Percentiles rank a stretch among this genome's conserved stretches.
Conservation (phyloP, 148 eudicot genomes). For the Chenopodium formosanum region DNA sequence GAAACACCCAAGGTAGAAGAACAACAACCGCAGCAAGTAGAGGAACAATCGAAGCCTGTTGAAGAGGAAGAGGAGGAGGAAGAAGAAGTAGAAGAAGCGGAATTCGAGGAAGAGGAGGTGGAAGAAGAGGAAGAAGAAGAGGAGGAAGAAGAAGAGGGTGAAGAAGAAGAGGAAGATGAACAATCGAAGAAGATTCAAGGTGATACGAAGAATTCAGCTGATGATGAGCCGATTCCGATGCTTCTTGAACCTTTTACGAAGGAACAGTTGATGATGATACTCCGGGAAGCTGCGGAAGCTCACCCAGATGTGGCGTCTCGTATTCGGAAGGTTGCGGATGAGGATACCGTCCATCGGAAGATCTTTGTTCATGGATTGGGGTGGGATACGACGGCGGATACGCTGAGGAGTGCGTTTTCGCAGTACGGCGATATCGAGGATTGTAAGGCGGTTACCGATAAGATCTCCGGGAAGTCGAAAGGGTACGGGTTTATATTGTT, state of each 20-base stretch:
- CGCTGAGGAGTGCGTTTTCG: constrained; percentile 42
- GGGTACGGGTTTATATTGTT: constrained; percentile 85
- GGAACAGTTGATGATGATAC: constrained; percentile 50
- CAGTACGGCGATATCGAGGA: constrained; percentile 88
- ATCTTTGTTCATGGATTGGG: constrained; percentile 92
- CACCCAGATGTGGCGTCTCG: constrained; percentile 42
- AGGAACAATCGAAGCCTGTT: constrained; percentile 8
- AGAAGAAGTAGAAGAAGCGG: constrained; percentile 14
- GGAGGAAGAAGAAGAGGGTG: constrained; percentile 14
- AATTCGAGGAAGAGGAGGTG: constrained; percentile 3
- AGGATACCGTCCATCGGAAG: constrained; percentile 75
- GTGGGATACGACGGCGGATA: constrained; percentile 80
- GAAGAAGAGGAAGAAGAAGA: constrained; percentile 29
- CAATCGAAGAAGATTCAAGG: constrained; percentile 24
- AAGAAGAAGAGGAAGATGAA: constrained; percentile 23
- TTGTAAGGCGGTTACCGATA: constrained; percentile 75
- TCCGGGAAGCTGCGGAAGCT: constrained; percentile 58
- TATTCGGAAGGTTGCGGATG: constrained; percentile 59
- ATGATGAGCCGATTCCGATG: constrained; percentile 63
- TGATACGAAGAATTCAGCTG: constrained; percentile 18
- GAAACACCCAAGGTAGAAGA: background rate
- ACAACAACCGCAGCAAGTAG: constrained; percentile 9
- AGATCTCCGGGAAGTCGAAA: constrained; percentile 70
- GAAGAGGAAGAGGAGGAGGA: constrained; percentile 5
- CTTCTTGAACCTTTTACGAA: constrained; percentile 81